Evolutionary conservation across 192 early-diverging fungal genomes (phyloP).

Genomic region (Podila horticola): DNA sequence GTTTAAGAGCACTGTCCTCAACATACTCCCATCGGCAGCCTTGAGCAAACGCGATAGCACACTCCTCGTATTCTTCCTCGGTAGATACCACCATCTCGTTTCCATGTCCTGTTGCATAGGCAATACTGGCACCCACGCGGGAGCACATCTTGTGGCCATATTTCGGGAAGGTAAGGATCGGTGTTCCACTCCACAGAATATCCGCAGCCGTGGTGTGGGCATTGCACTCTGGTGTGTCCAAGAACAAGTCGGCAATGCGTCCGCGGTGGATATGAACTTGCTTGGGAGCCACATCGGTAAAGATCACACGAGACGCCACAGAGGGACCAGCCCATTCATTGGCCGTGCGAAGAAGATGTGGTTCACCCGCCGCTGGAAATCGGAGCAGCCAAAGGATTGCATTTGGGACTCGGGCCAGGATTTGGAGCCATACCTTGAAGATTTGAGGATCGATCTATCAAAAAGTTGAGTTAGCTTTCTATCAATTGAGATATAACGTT

Average conservation of each 20-base stretch:
- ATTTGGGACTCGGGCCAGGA: slow-evolving; percentile 83
- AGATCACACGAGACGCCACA: slow-evolving; percentile 83
- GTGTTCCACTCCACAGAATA: slow-evolving; percentile 94
- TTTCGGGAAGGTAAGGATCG: slow-evolving; percentile 89
- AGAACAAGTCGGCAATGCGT: slow-evolving; percentile 89
- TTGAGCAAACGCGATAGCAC: slow-evolving; percentile 70
- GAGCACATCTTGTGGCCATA: slow-evolving; percentile 92
- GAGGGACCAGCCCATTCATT: slow-evolving; percentile 77
- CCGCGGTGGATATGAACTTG: slow-evolving; percentile 93
- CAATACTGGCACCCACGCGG: slow-evolving; percentile 89
- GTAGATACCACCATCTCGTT: slow-evolving; percentile 71
- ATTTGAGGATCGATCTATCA: slow-evolving; percentile 84
- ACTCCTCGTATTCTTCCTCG: slow-evolving; percentile 73
- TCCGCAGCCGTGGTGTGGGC: slow-evolving; percentile 96
- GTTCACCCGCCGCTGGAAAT: slow-evolving; percentile 89
- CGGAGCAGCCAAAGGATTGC: slow-evolving; percentile 91
- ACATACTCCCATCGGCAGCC: slow-evolving; percentile 59
- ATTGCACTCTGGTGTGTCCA: slow-evolving; percentile 97
- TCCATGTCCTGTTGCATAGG: slow-evolving; percentile 80
- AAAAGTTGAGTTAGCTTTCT: not conserved
- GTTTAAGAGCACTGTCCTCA: slow-evolving; percentile 28
- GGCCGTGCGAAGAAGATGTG: slow-evolving; percentile 77
- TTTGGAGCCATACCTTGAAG: slow-evolving; percentile 87
- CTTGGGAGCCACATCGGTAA: slow-evolving; percentile 87
- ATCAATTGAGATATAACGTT: not conserved